Percentiles rank a stretch among this genome's conserved stretches.
These are phyloP conservation scores for Clitoria ternatea DNA, from an alignment of 306 rosid genomes.

Conservation along the genomic window DNA sequence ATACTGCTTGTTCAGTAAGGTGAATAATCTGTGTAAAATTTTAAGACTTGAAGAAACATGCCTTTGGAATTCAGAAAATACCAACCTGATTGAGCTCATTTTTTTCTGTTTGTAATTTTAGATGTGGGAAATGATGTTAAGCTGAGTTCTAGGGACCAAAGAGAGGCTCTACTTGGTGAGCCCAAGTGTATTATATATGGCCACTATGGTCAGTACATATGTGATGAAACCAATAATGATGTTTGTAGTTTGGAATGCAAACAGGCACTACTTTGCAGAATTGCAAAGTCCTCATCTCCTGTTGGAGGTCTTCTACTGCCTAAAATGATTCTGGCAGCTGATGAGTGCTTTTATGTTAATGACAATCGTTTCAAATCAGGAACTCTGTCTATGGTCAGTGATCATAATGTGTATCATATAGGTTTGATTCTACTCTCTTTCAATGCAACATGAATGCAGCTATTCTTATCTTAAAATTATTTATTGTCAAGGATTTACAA, in stretches of 20 bases:
- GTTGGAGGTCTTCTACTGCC: conserved; percentile 25
- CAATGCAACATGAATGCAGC: neutral
- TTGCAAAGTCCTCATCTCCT: conserved; percentile 20
- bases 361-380: conserved; percentile 32
- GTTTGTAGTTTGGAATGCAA: conserved; percentile 87
- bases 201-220: conserved; percentile 81
- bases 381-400: conserved; percentile 27
- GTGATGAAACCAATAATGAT: conserved; percentile 78
- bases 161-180: conserved; percentile 68
- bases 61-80: neutral
- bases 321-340: conserved; percentile 45
- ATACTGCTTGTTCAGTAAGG: no score
- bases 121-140: conserved; percentile 45
- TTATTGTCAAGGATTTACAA: neutral
- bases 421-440: neutral
- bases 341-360: conserved; percentile 76
- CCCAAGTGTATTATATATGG: conserved; percentile 69
- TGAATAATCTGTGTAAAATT: no score
- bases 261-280: conserved; percentile 44
- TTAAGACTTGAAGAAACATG: neutral
- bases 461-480: neutral
- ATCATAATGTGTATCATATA: conserved; percentile 7
- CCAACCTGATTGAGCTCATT: neutral
- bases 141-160: conserved; percentile 55
- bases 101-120: conserved; percentile 6